Conservation (phyloP, 148 eudicot species). For the Chenopodium quinoa region DNA sequence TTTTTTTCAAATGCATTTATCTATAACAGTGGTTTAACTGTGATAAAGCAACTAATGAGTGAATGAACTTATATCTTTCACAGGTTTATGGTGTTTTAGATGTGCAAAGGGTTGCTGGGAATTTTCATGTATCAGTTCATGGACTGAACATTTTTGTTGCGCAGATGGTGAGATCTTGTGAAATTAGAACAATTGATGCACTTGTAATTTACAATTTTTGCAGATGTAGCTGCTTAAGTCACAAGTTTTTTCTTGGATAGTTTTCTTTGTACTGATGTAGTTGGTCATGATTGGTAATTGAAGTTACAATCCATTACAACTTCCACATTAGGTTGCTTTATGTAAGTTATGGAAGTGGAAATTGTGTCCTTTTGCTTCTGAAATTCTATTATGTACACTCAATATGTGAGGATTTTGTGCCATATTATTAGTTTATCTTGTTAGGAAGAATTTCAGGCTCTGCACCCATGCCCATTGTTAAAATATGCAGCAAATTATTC, state of each 20-base stretch:
- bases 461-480: background rate
- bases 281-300: background rate
- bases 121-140: slow-evolving; percentile 97
- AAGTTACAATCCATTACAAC: background rate
- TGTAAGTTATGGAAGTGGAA: background rate
- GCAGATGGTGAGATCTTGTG: slow-evolving; percentile 71
- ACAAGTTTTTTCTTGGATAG: slow-evolving; percentile 1
- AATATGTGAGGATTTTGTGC: background rate
- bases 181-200: background rate
- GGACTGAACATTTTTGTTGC: slow-evolving; percentile 96
- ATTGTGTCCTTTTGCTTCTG: background rate
- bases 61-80: slow-evolving; percentile 25
- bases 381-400: background rate
- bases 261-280: background rate
- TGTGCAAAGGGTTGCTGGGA: slow-evolving; percentile 99
- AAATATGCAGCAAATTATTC: background rate
- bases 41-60: slow-evolving; percentile 1
- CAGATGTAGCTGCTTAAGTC: slow-evolving; percentile 8
- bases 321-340: slow-evolving; percentile 4
- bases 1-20: background rate
- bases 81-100: slow-evolving; percentile 93
- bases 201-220: slow-evolving; percentile 1
- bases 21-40: slow-evolving; percentile 5
- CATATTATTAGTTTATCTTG: background rate
- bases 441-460: background rate